Conservation (phyloP, 2,329 filamentous ascomycete genomes). For the Fusarium veterinarium region DNA sequence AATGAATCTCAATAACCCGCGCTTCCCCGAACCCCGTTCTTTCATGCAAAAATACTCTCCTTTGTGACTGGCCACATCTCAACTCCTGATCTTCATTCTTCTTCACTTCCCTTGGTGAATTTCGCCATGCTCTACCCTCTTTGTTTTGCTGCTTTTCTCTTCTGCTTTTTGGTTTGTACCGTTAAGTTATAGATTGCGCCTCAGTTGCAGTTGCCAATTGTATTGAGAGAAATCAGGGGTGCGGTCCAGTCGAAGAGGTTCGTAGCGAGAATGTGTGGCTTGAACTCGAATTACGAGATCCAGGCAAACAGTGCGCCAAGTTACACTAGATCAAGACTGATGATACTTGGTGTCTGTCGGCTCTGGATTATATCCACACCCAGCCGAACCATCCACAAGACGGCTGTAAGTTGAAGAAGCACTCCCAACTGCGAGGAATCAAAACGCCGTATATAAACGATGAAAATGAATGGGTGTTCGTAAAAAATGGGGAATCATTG, state of each 20-base stretch:
- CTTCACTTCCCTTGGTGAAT: not conserved
- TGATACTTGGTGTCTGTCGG: not conserved
- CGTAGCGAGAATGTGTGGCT: not conserved
- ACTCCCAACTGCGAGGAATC: conserved; percentile 7
- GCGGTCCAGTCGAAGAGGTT: not conserved
- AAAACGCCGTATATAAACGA: conserved; percentile 24
- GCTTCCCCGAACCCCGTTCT: conserved; percentile 9
- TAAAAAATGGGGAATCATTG: conserved; percentile 36
- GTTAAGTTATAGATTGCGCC: not conserved
- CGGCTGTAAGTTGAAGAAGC: not conserved
- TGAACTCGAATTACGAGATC: not conserved
- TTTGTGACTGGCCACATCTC: not conserved
- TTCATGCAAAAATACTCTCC: conserved; percentile 1
- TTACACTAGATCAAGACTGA: not conserved
- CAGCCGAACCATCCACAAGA: conserved; percentile 19
- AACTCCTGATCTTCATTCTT: not conserved
- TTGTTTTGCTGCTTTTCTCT: not conserved
- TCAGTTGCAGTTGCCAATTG: not conserved
- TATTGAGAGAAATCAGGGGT: not conserved
- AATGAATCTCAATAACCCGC: conserved; percentile 14
- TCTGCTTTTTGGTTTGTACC: not conserved
- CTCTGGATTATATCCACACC: conserved; percentile 4
- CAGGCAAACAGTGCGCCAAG: not conserved
- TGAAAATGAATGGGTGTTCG: conserved; percentile 10
- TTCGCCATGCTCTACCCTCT: not conserved